phyloP scores from a whole-genome alignment of 139 green algal species.

The Eudorina sp. region DNA sequence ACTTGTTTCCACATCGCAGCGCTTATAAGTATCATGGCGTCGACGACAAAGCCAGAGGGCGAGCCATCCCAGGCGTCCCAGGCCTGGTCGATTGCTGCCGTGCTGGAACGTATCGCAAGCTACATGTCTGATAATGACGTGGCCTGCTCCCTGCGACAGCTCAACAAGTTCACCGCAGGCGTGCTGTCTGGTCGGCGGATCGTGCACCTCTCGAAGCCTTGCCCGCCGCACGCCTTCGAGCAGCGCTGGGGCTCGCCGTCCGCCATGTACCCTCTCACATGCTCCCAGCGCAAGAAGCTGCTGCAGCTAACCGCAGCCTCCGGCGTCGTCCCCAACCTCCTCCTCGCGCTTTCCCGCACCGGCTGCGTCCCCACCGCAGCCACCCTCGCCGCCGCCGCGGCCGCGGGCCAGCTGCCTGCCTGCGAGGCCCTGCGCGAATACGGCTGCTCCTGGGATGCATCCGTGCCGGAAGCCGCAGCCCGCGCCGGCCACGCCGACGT shows the following conservation, averaged over 20 bases:
- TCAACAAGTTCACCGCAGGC: not conserved
- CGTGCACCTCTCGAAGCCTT: not conserved
- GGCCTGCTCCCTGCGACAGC: not conserved
- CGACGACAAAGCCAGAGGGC: no score
- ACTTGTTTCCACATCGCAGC: no score
- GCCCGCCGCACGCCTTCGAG: not conserved
- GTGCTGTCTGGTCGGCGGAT: not conserved
- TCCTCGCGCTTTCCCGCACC: not conserved
- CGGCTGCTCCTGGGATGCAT: not conserved
- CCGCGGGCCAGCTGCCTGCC: not conserved
- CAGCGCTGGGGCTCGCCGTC: not conserved
- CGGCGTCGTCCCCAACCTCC: not conserved
- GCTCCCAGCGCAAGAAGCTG: not conserved
- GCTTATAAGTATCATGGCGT: no score
- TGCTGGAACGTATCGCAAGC: not conserved
- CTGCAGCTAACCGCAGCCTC: not conserved
- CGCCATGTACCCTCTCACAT: not conserved
- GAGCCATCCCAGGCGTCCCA: not conserved
- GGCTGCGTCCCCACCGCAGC: not conserved
- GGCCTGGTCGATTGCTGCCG: not conserved
- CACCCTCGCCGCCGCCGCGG: not conserved
- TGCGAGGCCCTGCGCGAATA: not conserved
- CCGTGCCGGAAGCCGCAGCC: not conserved
- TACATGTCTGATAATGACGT: not conserved
- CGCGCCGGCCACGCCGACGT: not conserved